Evolutionary conservation across 2,329 filamentous ascomycete species (phyloP).

Genomic region (Pyrenophora teres): DNA sequence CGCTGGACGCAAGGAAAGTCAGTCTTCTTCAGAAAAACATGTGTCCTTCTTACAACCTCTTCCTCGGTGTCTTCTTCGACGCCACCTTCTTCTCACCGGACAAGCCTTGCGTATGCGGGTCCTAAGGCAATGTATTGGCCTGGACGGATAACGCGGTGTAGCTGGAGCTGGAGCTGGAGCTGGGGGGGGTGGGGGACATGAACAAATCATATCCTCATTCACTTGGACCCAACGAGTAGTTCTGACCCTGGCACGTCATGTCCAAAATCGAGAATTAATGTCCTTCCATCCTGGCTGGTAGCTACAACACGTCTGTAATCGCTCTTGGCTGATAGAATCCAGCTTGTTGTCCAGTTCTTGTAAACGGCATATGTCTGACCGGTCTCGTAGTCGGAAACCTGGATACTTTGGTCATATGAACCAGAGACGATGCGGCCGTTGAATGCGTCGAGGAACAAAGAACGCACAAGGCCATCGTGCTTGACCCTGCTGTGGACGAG

Average conservation of each 20-base stretch:
- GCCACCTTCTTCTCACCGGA: too few relatives aligned
- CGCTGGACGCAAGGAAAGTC: conserved; percentile 3
- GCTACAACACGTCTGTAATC: conserved; percentile 94
- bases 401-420: conserved; percentile 94
- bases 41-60: background rate
- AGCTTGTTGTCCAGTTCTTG: conserved; percentile 93
- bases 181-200: too few relatives aligned
- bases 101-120: too few relatives aligned
- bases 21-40: background rate
- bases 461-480: conserved; percentile 84
- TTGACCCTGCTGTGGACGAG: conserved; percentile 80
- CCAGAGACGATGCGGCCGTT: conserved; percentile 87
- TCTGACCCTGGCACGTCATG: conserved; percentile 61
- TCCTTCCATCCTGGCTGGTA: conserved; percentile 90
- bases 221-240: conserved; percentile 45
- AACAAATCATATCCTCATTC: background rate
- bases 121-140: too few relatives aligned
- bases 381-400: conserved; percentile 86
- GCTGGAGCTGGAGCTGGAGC: too few relatives aligned
- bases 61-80: background rate
- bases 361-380: conserved; percentile 81
- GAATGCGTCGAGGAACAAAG: conserved; percentile 84
- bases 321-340: conserved; percentile 94
- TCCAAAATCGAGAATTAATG: conserved; percentile 92
- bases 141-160: too few relatives aligned